Evolutionary conservation across 2,329 filamentous ascomycete species (phyloP).

Genomic region (Polytolypa hystricis): DNA sequence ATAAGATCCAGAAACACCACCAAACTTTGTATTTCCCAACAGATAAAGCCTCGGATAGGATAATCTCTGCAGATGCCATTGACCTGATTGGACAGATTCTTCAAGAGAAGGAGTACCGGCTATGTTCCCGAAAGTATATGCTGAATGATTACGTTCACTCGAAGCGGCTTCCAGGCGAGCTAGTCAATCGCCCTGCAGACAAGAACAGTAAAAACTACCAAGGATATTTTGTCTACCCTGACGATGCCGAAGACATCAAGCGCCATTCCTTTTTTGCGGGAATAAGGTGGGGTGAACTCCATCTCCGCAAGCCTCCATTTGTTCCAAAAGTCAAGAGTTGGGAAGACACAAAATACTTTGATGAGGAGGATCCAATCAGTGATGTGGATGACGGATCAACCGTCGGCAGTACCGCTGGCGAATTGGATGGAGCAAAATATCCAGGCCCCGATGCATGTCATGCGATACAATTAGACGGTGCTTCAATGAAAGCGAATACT

Average conservation of each 20-base stretch:
- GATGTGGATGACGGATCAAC: constrained; percentile 42
- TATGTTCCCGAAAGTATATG: constrained; percentile 66
- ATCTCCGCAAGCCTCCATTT: constrained; percentile 63
- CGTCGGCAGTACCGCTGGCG: constrained; percentile 3
- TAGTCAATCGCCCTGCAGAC: constrained; percentile 23
- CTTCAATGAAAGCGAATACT: constrained; percentile 2
- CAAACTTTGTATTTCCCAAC: constrained; percentile 60
- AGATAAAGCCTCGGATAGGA: constrained; percentile 39
- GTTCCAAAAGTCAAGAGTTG: constrained; percentile 57
- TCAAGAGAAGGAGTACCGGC: constrained; percentile 60
- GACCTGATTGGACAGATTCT: constrained; percentile 65
- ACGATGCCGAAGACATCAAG: constrained; percentile 86
- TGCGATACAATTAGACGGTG: not conserved
- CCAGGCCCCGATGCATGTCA: not conserved
- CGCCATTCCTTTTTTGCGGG: constrained; percentile 73
- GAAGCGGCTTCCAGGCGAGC: constrained; percentile 19
- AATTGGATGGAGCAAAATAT: not conserved
- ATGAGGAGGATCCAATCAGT: constrained; percentile 58
- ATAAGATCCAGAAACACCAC: constrained; percentile 49
- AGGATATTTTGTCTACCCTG: constrained; percentile 60
- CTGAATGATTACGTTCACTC: constrained; percentile 46
- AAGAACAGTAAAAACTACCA: constrained; percentile 28
- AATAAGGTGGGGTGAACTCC: constrained; percentile 66
- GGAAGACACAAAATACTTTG: constrained; percentile 82
- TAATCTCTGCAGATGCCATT: constrained; percentile 59